Evolutionary conservation across 2,329 filamentous ascomycete species (phyloP).

Genomic region (Exophiala bonariae): DNA sequence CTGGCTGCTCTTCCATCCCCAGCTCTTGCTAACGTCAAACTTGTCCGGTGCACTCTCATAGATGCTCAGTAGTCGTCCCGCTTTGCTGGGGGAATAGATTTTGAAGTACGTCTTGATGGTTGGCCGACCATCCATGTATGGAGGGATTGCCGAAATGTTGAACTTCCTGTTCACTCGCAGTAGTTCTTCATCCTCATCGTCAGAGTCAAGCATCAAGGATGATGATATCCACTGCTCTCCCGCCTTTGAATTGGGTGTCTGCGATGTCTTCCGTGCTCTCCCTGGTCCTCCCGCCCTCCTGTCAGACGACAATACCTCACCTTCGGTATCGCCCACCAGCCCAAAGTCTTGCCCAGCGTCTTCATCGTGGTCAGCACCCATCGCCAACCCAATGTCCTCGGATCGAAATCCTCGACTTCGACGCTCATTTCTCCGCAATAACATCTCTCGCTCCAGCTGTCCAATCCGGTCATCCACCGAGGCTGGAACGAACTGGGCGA

Average conservation of each 20-base stretch:
- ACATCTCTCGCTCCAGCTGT: conserved; percentile 54
- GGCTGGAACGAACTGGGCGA: conserved; percentile 37
- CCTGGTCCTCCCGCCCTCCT: conserved; percentile 24
- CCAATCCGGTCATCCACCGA: conserved; percentile 56
- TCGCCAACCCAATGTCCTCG: conserved; percentile 31
- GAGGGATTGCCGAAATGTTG: conserved; percentile 47
- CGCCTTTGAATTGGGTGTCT: conserved; percentile 21
- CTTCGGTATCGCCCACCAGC: conserved; percentile 1
- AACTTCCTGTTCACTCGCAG: conserved; percentile 27
- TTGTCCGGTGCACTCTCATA: conserved; percentile 59
- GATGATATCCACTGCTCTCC: not conserved
- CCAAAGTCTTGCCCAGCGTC: conserved; percentile 15
- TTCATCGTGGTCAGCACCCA: conserved; percentile 18
- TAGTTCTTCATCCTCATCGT: conserved; percentile 31
- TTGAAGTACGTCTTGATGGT: conserved; percentile 64
- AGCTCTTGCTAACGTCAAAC: conserved; percentile 62
- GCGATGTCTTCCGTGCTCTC: conserved; percentile 27
- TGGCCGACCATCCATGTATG: conserved; percentile 56
- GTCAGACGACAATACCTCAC: conserved; percentile 27
- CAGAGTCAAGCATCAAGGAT: conserved; percentile 27
- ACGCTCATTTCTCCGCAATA: conserved; percentile 40
- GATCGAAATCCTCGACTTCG: conserved; percentile 21
- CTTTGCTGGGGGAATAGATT: conserved; percentile 60
- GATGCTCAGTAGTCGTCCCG: conserved; percentile 59
- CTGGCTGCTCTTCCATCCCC: conserved; percentile 63